Conservation (phyloP, 768 basidiomycete genomes). For the Collybia mongolica region DNA sequence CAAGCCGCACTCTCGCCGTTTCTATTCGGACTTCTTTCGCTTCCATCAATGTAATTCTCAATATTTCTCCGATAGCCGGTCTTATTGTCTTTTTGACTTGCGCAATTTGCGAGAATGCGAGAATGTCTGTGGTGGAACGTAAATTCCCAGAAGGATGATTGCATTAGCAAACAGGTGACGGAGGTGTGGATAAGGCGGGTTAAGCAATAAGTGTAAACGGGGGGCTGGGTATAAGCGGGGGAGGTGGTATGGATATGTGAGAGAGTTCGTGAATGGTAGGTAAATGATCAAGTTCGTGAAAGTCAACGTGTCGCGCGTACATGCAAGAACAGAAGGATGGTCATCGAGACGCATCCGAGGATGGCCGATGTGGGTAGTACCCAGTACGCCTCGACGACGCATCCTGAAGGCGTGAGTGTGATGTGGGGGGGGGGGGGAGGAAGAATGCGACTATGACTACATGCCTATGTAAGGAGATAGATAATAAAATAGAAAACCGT, state of each 20-base stretch:
- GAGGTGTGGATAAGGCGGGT: not conserved
- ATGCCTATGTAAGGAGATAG: constrained; percentile 21
- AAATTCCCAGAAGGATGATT: not conserved
- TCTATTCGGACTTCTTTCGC: constrained; percentile 1
- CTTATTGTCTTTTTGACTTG: constrained; percentile 8
- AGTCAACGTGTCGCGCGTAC: constrained; percentile 20
- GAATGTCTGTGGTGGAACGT: not conserved
- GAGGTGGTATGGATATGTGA: constrained; percentile 12
- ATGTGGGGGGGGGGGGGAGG: constrained; percentile 9
- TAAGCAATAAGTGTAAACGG: constrained; percentile 1
- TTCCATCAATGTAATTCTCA: constrained; percentile 6
- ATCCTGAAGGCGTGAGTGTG: constrained; percentile 20
- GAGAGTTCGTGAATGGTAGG: constrained; percentile 15
- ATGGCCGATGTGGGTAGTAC: constrained; percentile 23
- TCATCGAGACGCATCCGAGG: constrained; percentile 40
- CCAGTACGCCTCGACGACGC: constrained; percentile 37
- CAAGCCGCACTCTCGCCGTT: constrained; percentile 9
- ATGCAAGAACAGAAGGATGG: constrained; percentile 22
- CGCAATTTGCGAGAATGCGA: not conserved
- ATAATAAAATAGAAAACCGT: constrained; percentile 12
- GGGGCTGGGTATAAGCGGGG: constrained; percentile 3
- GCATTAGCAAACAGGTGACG: not conserved
- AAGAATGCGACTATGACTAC: constrained; percentile 32
- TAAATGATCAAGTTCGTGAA: constrained; percentile 8
- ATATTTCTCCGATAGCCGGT: not conserved